Conservation (phyloP, 257 asterid genomes). For the Ophiorrhiza pumila region DNA sequence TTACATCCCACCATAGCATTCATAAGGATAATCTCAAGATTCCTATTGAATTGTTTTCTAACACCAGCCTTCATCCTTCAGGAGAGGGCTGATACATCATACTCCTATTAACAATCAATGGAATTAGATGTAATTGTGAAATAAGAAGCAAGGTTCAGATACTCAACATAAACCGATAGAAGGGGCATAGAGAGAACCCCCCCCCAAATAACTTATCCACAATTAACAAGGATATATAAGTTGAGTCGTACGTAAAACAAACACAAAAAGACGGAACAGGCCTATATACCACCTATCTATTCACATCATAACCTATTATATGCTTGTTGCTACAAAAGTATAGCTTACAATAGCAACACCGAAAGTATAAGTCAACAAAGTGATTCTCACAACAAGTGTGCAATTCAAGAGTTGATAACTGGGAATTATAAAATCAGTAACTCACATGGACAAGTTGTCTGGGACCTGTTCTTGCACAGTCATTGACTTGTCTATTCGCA, state of each 20-base stretch:
- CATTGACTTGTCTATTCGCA: conserved; percentile 18
- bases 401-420: background rate
- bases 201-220: background rate
- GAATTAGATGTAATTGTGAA: background rate
- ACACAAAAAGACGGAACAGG: background rate
- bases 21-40: background rate
- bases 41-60: background rate
- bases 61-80: background rate
- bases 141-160: background rate
- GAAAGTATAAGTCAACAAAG: background rate
- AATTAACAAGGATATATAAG: background rate
- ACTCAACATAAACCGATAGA: background rate
- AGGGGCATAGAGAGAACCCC: background rate
- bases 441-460: conserved; percentile 80
- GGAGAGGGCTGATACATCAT: background rate
- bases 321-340: background rate
- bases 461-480: conserved; percentile 14
- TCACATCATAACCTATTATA: background rate
- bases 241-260: background rate
- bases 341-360: background rate
- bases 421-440: conserved; percentile 7
- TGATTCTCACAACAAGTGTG: background rate
- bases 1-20: background rate
- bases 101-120: background rate
- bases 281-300: background rate